A percentile compares a stretch with the other conserved stretches of the same genome.
Conservation (phyloP, 139 green algal species). For the Diplosphaera chodatii region DNA sequence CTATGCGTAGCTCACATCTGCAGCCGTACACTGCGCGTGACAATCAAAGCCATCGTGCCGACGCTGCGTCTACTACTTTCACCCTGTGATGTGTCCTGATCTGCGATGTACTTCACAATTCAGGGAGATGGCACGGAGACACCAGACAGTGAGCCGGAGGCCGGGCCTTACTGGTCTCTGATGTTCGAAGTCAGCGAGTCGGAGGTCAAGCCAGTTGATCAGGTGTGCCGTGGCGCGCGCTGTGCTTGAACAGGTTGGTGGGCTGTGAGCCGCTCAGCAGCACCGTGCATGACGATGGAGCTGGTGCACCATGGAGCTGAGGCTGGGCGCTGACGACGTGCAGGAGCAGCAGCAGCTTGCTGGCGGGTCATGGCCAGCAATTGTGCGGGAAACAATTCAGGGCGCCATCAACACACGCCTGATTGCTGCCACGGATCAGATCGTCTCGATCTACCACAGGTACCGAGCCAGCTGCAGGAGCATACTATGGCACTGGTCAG, state of each 20-base stretch:
- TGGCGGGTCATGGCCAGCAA: slow-evolving; percentile 49
- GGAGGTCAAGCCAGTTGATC: slow-evolving; percentile 67
- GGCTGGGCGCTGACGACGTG: too few relatives aligned
- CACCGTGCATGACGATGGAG: too few relatives aligned
- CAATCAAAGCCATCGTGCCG: too few relatives aligned
- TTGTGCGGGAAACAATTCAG: slow-evolving; percentile 71
- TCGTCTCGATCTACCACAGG: slow-evolving; percentile 84
- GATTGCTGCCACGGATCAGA: slow-evolving; percentile 45
- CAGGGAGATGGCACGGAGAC: slow-evolving; percentile 43
- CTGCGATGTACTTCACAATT: too few relatives aligned
- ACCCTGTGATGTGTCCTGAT: too few relatives aligned
- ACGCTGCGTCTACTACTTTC: too few relatives aligned
- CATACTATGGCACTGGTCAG: too few relatives aligned
- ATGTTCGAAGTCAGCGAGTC: slow-evolving; percentile 89
- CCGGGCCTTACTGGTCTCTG: slow-evolving; percentile 83
- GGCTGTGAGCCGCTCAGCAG: too few relatives aligned
- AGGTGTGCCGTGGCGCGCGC: slow-evolving; percentile 7
- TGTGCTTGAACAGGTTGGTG: too few relatives aligned
- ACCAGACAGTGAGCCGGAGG: slow-evolving; percentile 2
- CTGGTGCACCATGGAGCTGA: too few relatives aligned
- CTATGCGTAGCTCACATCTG: too few relatives aligned
- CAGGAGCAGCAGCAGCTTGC: slow-evolving; percentile 41
- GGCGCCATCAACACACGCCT: slow-evolving; percentile 76
- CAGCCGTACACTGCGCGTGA: too few relatives aligned
- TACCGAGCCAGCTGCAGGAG: neutral